Conservation (phyloP, 1,284 basidiomycete species). For the Macrocystidia cucumis region DNA sequence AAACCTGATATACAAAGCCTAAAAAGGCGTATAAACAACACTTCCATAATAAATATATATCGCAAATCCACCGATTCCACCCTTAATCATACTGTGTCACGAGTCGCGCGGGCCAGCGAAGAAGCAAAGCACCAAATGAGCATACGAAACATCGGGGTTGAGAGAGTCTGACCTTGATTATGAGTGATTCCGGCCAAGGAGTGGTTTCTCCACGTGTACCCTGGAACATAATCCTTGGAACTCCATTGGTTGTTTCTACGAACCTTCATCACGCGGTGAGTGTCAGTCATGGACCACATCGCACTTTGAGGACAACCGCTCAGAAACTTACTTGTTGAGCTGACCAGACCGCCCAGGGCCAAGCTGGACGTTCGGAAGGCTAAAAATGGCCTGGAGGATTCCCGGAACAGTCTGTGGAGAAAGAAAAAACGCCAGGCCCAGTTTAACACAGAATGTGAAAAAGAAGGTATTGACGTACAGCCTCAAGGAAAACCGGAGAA, state of each 20-base stretch:
- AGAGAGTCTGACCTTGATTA: constrained; percentile 20
- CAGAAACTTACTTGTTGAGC: constrained; percentile 25
- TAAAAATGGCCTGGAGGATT: constrained; percentile 42
- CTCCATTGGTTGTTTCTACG: constrained; percentile 23
- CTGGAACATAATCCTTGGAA: constrained; percentile 23
- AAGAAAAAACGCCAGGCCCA: constrained; percentile 1
- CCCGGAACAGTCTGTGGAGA: constrained; percentile 27
- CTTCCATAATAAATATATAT: too few relatives aligned
- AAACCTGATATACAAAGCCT: too few relatives aligned
- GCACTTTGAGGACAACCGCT: too few relatives aligned
- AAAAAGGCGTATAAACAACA: too few relatives aligned
- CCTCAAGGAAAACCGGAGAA: too few relatives aligned
- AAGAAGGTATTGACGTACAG: too few relatives aligned
- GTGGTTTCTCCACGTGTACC: constrained; percentile 23
- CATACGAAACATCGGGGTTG: not conserved
- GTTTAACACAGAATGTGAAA: too few relatives aligned
- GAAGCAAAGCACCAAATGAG: too few relatives aligned
- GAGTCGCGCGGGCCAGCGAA: too few relatives aligned
- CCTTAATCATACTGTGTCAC: too few relatives aligned
- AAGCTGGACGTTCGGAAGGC: constrained; percentile 34
- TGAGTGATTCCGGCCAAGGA: constrained; percentile 31
- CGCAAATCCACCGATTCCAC: too few relatives aligned
- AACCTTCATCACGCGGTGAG: constrained; percentile 17
- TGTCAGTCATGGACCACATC: not conserved
- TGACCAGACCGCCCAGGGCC: constrained; percentile 36